phyloP scores from a whole-genome alignment of 495 filamentous ascomycete species.

The Parachaetomium inaequale region DNA sequence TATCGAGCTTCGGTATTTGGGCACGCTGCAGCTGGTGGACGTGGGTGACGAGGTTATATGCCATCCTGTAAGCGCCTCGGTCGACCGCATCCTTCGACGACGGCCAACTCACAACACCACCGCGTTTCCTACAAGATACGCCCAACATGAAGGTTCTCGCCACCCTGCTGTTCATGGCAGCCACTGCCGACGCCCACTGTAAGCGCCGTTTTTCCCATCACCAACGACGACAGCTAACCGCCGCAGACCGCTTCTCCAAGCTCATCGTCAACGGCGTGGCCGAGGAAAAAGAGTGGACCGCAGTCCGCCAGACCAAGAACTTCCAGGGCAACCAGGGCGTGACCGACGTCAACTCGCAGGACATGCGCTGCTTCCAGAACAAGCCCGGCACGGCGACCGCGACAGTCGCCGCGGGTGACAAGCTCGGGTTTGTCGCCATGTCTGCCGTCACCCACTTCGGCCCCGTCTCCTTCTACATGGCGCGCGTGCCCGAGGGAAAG shows the following conservation, averaged over 20 bases:
- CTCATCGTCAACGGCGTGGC: conserved; percentile 35
- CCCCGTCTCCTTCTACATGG: conserved; percentile 50
- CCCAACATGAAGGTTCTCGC: conserved; percentile 6
- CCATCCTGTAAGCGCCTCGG: neutral
- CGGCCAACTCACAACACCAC: neutral
- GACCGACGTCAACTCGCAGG: conserved; percentile 31
- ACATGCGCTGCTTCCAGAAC: conserved; percentile 47
- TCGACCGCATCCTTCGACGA: neutral
- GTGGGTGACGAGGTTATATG: neutral
- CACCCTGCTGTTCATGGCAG: conserved; percentile 10
- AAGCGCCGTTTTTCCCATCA: neutral
- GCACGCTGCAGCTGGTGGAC: neutral
- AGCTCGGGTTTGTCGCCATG: conserved; percentile 44
- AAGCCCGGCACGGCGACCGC: conserved; percentile 31
- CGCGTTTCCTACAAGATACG: neutral
- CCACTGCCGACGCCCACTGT: conserved; percentile 15
- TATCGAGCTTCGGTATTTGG: neutral
- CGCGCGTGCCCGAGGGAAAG: conserved; percentile 39
- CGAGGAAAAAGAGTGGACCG: conserved; percentile 40
- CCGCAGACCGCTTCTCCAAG: conserved; percentile 39
- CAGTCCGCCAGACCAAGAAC: conserved; percentile 49
- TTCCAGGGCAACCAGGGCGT: conserved; percentile 34
- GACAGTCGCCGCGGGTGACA: conserved; percentile 37
- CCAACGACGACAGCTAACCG: neutral
- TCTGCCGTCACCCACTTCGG: conserved; percentile 44